These are phyloP conservation scores for Chlamydomonas urium DNA, from an alignment of 139 green algal species.

Conservation along the genomic window DNA sequence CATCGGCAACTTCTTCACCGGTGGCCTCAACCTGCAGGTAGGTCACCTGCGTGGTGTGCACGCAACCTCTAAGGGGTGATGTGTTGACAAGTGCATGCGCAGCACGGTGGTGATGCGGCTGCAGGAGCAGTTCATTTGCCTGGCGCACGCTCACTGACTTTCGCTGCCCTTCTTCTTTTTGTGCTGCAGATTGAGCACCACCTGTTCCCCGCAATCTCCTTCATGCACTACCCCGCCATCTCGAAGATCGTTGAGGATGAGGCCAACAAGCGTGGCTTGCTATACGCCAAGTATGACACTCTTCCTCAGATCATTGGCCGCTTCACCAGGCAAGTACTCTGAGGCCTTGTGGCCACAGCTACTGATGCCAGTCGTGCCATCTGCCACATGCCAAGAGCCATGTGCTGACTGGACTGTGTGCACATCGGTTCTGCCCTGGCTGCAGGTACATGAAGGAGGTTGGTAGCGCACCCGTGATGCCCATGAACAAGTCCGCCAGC, in stretches of 20 bases:
- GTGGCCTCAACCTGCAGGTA: constrained; percentile 73
- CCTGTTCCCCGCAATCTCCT: constrained; percentile 73
- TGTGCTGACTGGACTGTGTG: too few relatives aligned
- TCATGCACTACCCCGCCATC: constrained; percentile 81
- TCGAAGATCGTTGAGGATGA: constrained; percentile 71
- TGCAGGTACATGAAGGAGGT: constrained; percentile 45
- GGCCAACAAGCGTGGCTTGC: constrained; percentile 60
- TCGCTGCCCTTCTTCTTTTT: not conserved
- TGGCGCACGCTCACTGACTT: not conserved
- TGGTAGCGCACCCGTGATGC: constrained; percentile 34
- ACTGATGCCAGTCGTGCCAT: too few relatives aligned
- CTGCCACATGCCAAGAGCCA: too few relatives aligned
- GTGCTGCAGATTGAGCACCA: constrained; percentile 72
- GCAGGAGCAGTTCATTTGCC: too few relatives aligned
- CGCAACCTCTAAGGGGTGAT: too few relatives aligned
- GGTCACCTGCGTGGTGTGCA: too few relatives aligned
- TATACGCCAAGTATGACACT: constrained; percentile 65
- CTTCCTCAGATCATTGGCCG: constrained; percentile 47
- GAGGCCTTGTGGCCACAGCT: not conserved
- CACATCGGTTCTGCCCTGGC: too few relatives aligned
- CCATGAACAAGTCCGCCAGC: not conserved
- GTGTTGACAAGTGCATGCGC: too few relatives aligned
- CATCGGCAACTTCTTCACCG: constrained; percentile 83
- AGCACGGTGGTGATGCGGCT: too few relatives aligned
- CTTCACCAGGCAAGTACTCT: constrained; percentile 36